Percentiles rank a stretch among this genome's conserved stretches.
phyloP scores from a whole-genome alignment of 176 grass and related monocot species.

The Bonia amplexicaulis region DNA sequence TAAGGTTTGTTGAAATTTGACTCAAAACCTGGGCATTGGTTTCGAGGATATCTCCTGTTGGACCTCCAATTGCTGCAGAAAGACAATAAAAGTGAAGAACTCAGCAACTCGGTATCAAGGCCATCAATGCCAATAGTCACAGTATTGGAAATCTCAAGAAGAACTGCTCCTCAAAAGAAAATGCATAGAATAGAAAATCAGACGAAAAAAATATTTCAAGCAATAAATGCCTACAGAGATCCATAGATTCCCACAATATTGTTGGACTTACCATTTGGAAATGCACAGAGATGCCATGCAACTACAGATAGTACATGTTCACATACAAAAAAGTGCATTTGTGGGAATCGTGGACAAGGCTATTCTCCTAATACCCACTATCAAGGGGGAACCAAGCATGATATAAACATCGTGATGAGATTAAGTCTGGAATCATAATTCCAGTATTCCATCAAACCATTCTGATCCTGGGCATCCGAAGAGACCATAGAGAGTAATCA shows the following conservation, averaged over 20 bases:
- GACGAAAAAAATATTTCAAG: background rate
- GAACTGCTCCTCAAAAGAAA: background rate
- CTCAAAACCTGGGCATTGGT: slow-evolving; percentile 63
- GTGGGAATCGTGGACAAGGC: background rate
- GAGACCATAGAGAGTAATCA: background rate
- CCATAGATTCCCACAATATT: background rate
- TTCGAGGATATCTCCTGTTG: slow-evolving; percentile 76
- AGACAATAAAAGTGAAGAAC: background rate
- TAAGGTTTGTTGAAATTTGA: slow-evolving; percentile 77
- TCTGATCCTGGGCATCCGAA: background rate
- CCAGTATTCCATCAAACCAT: background rate
- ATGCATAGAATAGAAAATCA: slow-evolving; percentile 1
- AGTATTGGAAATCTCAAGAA: background rate
- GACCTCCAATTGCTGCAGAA: slow-evolving; percentile 71
- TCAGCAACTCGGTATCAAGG: background rate
- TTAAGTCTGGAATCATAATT: background rate
- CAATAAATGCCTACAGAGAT: background rate
- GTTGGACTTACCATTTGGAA: background rate
- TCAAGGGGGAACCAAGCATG: background rate
- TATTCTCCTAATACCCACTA: background rate
- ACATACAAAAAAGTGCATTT: background rate
- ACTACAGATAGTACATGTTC: too few relatives aligned
- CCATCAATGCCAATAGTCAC: background rate
- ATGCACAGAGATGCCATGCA: background rate
- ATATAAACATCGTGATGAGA: background rate